Evolutionary conservation across 192 early-diverging fungal genomes (phyloP), one percentile per base, ranked within the genome.

Genomic region (Geranomyces variabilis): DNA sequence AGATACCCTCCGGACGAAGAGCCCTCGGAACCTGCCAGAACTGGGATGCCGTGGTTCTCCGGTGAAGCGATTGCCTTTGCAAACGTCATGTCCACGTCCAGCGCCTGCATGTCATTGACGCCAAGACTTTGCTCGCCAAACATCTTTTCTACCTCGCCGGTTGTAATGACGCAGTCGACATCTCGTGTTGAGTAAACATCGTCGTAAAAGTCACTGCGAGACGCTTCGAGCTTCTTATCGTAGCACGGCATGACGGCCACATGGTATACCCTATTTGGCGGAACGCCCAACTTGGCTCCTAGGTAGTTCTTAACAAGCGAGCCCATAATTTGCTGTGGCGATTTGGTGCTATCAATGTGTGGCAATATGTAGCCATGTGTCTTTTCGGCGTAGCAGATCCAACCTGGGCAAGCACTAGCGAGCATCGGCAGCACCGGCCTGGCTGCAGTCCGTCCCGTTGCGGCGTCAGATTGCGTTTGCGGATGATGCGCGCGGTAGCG

Each of bases 371-470:
- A 88, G 17, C 86, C 88, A 68, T 99, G 96, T 0, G 97, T 98
- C 80, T 98, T 99, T 81, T 99, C 97, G 14, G 95, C 95, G 69
- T 99, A 99, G 80, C 97, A 99, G 28, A 99, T 93, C 95, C 95
- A 99, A 15, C 96, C 86, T 65, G 86, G 86, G 62, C 86, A 88
- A 8, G 86, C 76, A 29, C 75, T 77, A 1, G 84, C 80, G 13
- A 88, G 73, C 80, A 86, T 84, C 5, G 83, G 84, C n/a, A 85
- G 70, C 22, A 60, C 31, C 22, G 28, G 15, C 21, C 58, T 29
- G 24, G 17, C 51, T 24, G 4, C 24, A 53, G 51, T 8, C 24
- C 7, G 51, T 17, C 24, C 51, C 17, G 24, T 17, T n/a, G 51
- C 51, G 51, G 19, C 24, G 51, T 69, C 19, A 73, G 65, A 26